These are phyloP conservation scores for Neofusicoccum cordaticola DNA, from an alignment of 2,329 filamentous ascomycete species.

Conservation along the genomic window DNA sequence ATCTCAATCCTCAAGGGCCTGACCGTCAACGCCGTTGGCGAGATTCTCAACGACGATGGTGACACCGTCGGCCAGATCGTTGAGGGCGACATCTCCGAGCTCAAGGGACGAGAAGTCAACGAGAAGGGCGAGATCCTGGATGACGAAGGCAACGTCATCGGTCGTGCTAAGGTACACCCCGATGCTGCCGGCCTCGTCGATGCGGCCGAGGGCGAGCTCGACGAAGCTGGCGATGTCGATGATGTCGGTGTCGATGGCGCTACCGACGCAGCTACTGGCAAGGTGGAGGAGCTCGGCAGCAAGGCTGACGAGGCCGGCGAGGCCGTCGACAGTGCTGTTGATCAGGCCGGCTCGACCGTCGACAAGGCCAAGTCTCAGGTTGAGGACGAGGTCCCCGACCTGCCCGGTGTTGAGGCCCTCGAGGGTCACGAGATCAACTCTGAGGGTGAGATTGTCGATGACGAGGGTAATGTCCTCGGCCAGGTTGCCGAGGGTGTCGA, in stretches of 20 bases:
- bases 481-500: slow-evolving; percentile 45
- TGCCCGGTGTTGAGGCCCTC: slow-evolving; percentile 52
- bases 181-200: slow-evolving; percentile 42
- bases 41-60: slow-evolving; percentile 51
- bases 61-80: slow-evolving; percentile 49
- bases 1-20: slow-evolving; percentile 48
- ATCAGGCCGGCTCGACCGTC: slow-evolving; percentile 22
- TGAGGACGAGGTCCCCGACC: slow-evolving; percentile 36
- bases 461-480: slow-evolving; percentile 50
- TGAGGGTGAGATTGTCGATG: slow-evolving; percentile 49
- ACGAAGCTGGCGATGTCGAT: slow-evolving; percentile 24
- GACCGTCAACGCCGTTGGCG: slow-evolving; percentile 45
- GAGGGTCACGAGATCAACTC: slow-evolving; percentile 52
- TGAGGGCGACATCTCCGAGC: slow-evolving; percentile 48
- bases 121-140: slow-evolving; percentile 56
- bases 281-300: not conserved
- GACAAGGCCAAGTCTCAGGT: slow-evolving; percentile 27
- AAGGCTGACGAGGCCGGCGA: slow-evolving; percentile 19
- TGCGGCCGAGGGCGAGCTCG: slow-evolving; percentile 30
- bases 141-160: slow-evolving; percentile 53
- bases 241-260: slow-evolving; percentile 7
- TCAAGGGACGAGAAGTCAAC: slow-evolving; percentile 50
- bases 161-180: slow-evolving; percentile 50
- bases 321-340: slow-evolving; percentile 28
- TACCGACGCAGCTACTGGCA: not conserved